Conservation (phyloP, 2,329 filamentous ascomycete genomes). For the Monosporascus sp. region DNA sequence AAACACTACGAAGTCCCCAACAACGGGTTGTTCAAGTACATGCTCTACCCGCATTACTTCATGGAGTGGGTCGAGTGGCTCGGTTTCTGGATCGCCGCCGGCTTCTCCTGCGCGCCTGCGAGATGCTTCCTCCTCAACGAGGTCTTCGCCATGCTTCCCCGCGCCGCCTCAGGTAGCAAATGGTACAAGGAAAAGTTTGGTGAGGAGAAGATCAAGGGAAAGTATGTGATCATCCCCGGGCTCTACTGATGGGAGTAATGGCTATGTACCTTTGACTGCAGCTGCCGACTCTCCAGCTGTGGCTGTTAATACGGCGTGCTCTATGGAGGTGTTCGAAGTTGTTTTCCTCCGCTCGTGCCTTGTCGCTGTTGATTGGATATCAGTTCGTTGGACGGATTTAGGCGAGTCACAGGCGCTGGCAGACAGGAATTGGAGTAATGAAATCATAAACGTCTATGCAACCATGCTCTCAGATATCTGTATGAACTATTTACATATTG, state of each 20-base stretch:
- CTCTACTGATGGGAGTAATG: conserved; percentile 14
- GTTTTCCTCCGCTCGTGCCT: too few species aligned
- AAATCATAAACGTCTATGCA: too few species aligned
- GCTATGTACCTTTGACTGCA: neutral
- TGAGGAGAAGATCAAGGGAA: conserved; percentile 67
- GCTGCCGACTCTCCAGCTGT: neutral
- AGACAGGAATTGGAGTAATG: too few species aligned
- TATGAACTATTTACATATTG: too few species aligned
- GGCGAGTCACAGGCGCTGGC: too few species aligned
- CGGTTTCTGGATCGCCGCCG: conserved; percentile 77
- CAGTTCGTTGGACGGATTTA: too few species aligned
- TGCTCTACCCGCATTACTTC: conserved; percentile 92
- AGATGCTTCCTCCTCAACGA: conserved; percentile 82
- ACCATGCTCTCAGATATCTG: too few species aligned
- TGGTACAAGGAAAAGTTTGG: conserved; percentile 93
- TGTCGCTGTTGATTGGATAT: too few species aligned
- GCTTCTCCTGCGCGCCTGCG: conserved; percentile 65
- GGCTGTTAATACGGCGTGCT: neutral
- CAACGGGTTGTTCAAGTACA: conserved; percentile 73
- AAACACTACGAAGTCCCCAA: conserved; percentile 87
- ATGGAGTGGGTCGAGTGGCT: conserved; percentile 96
- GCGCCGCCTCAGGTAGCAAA: conserved; percentile 70
- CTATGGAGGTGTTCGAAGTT: too few species aligned
- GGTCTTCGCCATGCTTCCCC: conserved; percentile 81
- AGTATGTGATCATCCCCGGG: conserved; percentile 63